Conservation (phyloP, 306 rosid genomes). For the Prunus mira region DNA sequence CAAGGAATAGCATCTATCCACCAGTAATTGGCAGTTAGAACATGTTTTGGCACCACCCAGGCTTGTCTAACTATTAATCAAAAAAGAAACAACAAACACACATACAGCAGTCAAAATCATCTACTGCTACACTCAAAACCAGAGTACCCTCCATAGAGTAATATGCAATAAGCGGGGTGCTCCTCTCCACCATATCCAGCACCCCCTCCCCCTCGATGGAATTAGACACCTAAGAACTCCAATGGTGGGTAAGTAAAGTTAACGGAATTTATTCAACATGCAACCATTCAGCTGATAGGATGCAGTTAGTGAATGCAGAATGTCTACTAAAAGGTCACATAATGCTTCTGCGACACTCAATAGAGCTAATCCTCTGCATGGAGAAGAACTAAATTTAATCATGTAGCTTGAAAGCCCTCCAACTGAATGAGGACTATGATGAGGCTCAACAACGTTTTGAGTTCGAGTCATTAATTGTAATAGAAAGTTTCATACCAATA, state of each 20-base stretch:
- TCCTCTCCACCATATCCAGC: no score
- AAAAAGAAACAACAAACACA: not conserved
- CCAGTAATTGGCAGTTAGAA: not conserved
- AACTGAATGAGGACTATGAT: not conserved
- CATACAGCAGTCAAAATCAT: not conserved
- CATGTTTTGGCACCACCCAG: not conserved
- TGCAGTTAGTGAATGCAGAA: not conserved
- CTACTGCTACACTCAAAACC: not conserved
- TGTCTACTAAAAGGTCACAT: not conserved
- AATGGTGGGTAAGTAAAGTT: not conserved
- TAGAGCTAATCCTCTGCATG: not conserved
- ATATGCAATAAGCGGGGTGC: no score
- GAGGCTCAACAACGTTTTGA: not conserved
- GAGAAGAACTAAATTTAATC: not conserved
- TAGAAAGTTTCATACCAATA: not conserved
- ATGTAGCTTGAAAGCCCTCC: not conserved
- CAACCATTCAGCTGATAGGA: not conserved
- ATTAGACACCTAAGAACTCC: not conserved
- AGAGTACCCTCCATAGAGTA: not conserved
- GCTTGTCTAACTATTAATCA: not conserved
- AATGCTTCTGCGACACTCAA: not conserved
- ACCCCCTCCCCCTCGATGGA: no score
- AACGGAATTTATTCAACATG: not conserved
- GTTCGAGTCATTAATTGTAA: not conserved
- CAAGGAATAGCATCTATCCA: conserved; percentile 2